phyloP scores from a whole-genome alignment of 1,139 yeast genomes.

The Diutina pseudorugosa region DNA sequence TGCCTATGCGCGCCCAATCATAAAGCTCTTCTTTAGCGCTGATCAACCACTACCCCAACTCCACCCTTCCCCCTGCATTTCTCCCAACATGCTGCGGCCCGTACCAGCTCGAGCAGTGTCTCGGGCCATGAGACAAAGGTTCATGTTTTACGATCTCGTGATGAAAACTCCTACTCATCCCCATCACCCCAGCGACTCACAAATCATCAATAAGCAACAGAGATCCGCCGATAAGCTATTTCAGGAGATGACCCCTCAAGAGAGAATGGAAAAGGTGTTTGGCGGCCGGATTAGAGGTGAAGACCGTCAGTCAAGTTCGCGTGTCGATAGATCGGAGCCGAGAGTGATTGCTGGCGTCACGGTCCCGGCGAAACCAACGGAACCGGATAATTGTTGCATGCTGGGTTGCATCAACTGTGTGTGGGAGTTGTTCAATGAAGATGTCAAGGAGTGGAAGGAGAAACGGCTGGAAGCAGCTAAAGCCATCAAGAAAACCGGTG shows the following conservation, averaged over 20 bases:
- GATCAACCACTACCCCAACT: background rate
- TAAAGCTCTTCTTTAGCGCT: background rate
- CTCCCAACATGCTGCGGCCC: background rate
- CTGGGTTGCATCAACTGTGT: conserved; percentile 95
- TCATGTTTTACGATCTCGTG: conserved; percentile 2
- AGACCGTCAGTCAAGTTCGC: conserved; percentile 32
- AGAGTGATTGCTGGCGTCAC: conserved; percentile 52
- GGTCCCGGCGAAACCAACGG: conserved; percentile 73
- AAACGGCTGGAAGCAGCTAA: conserved; percentile 50
- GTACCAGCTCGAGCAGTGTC: background rate
- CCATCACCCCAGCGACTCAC: background rate
- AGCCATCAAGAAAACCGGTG: conserved; percentile 35
- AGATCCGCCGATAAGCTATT: background rate
- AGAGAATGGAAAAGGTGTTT: conserved; percentile 38
- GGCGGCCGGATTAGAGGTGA: conserved; percentile 52
- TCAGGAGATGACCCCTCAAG: conserved; percentile 24
- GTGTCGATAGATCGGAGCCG: conserved; percentile 32
- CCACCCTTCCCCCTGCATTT: background rate
- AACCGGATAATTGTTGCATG: conserved; percentile 96
- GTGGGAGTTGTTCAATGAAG: conserved; percentile 89
- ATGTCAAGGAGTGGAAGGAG: conserved; percentile 67
- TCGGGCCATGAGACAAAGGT: background rate
- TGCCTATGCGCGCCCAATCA: background rate
- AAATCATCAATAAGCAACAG: background rate
- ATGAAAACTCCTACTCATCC: conserved; percentile 1